Percentiles rank a stretch among this genome's conserved stretches.
phyloP scores from a whole-genome alignment of 805 yeast species.

The Komagataella populi region DNA sequence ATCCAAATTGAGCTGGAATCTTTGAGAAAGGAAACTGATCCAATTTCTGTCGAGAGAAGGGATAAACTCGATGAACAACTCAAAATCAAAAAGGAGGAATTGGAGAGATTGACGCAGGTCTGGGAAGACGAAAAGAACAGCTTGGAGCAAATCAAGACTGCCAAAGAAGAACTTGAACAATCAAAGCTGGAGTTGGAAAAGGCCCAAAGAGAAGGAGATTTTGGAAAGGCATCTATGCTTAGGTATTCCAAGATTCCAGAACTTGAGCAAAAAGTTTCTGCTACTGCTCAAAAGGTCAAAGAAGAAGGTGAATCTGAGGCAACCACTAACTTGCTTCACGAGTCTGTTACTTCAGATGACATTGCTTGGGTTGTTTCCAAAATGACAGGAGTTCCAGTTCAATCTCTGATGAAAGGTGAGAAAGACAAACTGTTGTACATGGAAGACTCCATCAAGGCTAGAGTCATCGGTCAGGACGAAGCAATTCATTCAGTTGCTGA shows the following conservation, averaged over 20 bases:
- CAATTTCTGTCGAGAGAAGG: conserved; percentile 66
- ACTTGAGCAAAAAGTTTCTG: conserved; percentile 48
- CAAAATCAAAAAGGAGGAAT: conserved; percentile 46
- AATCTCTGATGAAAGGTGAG: conserved; percentile 84
- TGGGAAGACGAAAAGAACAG: conserved; percentile 80
- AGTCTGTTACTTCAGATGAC: conserved; percentile 87
- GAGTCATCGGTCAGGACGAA: conserved; percentile 92
- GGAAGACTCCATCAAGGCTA: conserved; percentile 65
- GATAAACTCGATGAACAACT: conserved; percentile 61
- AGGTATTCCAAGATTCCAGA: conserved; percentile 82
- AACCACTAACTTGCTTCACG: conserved; percentile 47
- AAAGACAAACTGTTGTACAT: conserved; percentile 79
- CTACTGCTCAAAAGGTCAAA: conserved; percentile 20
- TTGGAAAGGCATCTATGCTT: conserved; percentile 77
- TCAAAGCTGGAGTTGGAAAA: conserved; percentile 76
- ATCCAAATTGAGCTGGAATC: conserved; percentile 93
- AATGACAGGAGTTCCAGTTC: conserved; percentile 94
- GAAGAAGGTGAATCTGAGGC: conserved; percentile 5
- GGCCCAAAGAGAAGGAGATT: conserved; percentile 74
- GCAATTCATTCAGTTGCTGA: conserved; percentile 84
- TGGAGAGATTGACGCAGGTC: conserved; percentile 55
- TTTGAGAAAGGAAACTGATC: conserved; percentile 83
- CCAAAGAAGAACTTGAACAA: conserved; percentile 73
- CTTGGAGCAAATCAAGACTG: conserved; percentile 63
- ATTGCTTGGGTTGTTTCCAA: conserved; percentile 85